Evolutionary conservation across 257 asterid genomes (phyloP).

Genomic region (Thymus quinquecostatus): DNA sequence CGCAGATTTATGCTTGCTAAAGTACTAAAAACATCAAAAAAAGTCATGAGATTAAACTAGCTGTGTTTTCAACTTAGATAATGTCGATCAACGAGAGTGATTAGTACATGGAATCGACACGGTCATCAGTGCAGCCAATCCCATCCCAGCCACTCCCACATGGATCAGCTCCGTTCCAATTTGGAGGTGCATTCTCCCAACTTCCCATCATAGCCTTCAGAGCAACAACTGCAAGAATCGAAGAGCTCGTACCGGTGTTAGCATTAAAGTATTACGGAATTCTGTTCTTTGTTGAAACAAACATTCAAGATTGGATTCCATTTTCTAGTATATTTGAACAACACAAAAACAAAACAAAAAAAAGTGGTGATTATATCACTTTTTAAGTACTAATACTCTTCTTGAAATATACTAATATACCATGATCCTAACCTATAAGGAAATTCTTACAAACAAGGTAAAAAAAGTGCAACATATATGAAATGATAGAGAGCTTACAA

Average conservation of each 20-base stretch:
- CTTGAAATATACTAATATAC: background rate
- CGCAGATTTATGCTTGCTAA: conserved; percentile 56
- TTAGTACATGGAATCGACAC: conserved; percentile 59
- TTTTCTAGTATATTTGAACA: too few species aligned
- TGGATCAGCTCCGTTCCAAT: conserved; percentile 72
- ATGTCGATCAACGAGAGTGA: background rate
- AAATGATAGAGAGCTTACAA: conserved; percentile 49
- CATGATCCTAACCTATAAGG: background rate
- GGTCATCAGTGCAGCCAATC: conserved; percentile 47
- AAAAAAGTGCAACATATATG: too few species aligned
- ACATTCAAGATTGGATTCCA: too few species aligned
- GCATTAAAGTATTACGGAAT: too few species aligned
- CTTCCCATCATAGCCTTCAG: conserved; percentile 43
- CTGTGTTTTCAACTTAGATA: background rate
- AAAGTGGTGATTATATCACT: too few species aligned
- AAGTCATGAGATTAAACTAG: background rate
- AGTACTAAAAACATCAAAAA: conserved; percentile 50
- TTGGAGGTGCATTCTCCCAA: conserved; percentile 70
- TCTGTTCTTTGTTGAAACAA: too few species aligned
- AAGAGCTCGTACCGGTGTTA: background rate
- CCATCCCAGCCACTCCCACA: conserved; percentile 76
- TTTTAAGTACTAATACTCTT: background rate
- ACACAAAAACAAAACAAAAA: too few species aligned
- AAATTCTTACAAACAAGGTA: too few species aligned
- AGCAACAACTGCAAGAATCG: conserved; percentile 48